phyloP scores from a whole-genome alignment of 1,139 yeast genomes.

The Sugiyamaella novakii region DNA sequence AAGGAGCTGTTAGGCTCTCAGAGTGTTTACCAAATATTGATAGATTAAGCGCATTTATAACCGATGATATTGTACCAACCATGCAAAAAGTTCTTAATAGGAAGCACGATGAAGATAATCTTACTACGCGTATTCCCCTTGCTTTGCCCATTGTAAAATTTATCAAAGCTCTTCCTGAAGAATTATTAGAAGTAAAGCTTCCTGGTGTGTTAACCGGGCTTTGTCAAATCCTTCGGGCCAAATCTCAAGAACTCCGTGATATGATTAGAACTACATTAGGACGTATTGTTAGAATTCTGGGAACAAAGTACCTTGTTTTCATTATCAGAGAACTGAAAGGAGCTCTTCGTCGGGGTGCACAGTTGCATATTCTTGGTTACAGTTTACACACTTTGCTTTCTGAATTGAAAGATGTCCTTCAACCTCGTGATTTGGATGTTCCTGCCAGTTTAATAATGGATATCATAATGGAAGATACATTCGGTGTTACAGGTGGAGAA shows the following conservation, averaged over 20 bases:
- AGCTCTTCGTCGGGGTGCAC: constrained; percentile 87
- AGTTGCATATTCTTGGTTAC: constrained; percentile 87
- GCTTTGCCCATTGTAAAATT: constrained; percentile 81
- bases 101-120: constrained; percentile 54
- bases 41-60: constrained; percentile 51
- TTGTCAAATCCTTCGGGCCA: constrained; percentile 84
- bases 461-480: constrained; percentile 86
- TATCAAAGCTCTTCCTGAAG: constrained; percentile 62
- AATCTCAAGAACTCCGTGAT: constrained; percentile 87
- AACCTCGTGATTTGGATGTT: constrained; percentile 77
- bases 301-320: constrained; percentile 72
- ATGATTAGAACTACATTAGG: constrained; percentile 78
- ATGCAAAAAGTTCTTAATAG: constrained; percentile 56
- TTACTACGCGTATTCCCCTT: constrained; percentile 72
- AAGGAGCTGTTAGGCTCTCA: constrained; percentile 28
- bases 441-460: constrained; percentile 63
- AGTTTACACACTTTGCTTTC: constrained; percentile 76
- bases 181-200: constrained; percentile 57
- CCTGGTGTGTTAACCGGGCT: constrained; percentile 84
- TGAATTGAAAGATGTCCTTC: constrained; percentile 51
- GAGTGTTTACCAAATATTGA: constrained; percentile 42
- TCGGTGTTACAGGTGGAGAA: constrained; percentile 92
- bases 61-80: constrained; percentile 53
- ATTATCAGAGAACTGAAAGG: constrained; percentile 74
- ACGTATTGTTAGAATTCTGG: constrained; percentile 63